Base-by-base conservation (phyloP, 2,329 filamentous ascomycete genomes). In the Fusarium heterosporum region DNA sequence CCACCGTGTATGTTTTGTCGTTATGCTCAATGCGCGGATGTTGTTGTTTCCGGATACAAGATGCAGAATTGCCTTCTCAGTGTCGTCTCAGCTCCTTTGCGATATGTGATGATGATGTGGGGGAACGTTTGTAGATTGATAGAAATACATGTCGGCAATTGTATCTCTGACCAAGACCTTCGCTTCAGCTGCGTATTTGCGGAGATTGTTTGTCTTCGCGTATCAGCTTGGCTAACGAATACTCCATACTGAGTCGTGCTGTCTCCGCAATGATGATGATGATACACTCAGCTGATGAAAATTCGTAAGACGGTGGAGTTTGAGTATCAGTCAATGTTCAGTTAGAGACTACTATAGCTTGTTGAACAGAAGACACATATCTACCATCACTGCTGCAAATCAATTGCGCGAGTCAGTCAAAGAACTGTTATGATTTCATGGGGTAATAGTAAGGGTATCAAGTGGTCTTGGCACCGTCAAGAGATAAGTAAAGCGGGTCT, bases 1-100 rank as follows among this genome's bases (percentile, higher is more conserved):
- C 50, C 50, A 53, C 50, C n/a, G 32, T 46, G 34, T 47, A 19
- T 34, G 52, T 40, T 55, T 55, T 55, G 45, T 34, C 45, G 40
- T 51, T 42, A 53, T 51, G 39, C 30, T 41, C 48, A 38, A 19
- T 54, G 54, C 48, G 48, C 54, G 54, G 54, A 57, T 38, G 39
- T 19, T 7, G n/a, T 5, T 8, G n/a, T 25, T 45, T 57, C 54
- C 54, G 54, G 32, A 26, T n/a, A 16, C 16, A 36, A 36, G 16
- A n/a, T n/a, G 10, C 16, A 7, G 38, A 46, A 41, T 30, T 16
- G 41, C 30, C 12, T 7, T 28, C 8, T 13, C 13, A 12, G 40
- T 40, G 26, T 3, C 12, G 54, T 54, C 48, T 57, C 54, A 57
- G 39, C 11, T 14, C 6, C 22, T 17, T 19, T 40, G 9, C 25